Evolutionary conservation across 2,329 filamentous ascomycete genomes (phyloP), one percentile per base, ranked within the genome.

Genomic region (Boeremia lycopersici): DNA sequence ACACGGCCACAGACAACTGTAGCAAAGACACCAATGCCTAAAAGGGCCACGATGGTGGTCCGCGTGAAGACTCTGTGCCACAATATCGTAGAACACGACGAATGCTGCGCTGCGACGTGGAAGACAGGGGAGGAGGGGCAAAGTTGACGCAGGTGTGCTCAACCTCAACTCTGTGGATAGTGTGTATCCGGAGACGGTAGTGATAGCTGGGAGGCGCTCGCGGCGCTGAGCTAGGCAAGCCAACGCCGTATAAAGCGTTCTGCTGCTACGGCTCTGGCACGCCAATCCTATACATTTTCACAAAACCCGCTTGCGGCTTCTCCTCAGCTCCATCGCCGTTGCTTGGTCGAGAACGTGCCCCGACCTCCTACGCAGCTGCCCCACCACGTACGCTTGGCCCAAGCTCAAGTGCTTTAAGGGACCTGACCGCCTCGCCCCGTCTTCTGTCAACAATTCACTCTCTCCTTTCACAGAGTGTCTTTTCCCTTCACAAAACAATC

Each of bases 301-400:
- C 30, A 44, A 28, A 47, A 47, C 43, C 53, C 48, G 48, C 38
- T 51, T 35, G 47, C 47, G 39, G 38, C 53, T 36, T 46, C 42
- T 42, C 31, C 48, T 56, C 42, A 51, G 46, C 46, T 50, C 52
- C 42, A 55, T 52, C 53, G 47, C 53, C 45, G 54, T 55, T 56
- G 53, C 55, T 58, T 53, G 57, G 62, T 60, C 59, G 47, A 60
- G 54, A 51, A 60, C 59, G 57, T 61, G 64, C 52, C 63, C 64
- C 58, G 53, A 54, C 56, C 53, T 47, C 26, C 19, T 44, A 33
- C 41, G 41, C 41, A 44, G 17, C 30, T 61, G 63, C 63, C 65
- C 65, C 65, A 67, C 63, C 56, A 39, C 60, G 41, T 41, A 48
- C 53, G 19, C 19, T 43, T 36, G 53, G 57, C 25, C 46, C 34